These are phyloP conservation scores for Herpetomonas samuelpessoai DNA, from an alignment of 208 protist species.

Conservation along the genomic window DNA sequence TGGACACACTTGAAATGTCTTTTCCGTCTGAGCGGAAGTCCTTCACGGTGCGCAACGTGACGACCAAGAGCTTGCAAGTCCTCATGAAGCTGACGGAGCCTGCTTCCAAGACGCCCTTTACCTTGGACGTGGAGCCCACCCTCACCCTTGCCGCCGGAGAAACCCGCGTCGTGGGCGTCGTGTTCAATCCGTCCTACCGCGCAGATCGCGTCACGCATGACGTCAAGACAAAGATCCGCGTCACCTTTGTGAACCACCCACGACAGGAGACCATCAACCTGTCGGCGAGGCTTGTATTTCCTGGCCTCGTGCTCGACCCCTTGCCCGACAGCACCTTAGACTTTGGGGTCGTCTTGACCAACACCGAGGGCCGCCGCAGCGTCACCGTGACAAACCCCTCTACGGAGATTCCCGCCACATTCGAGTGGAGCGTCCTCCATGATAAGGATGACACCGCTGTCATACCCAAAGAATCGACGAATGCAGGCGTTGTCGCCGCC, in stretches of 20 bases:
- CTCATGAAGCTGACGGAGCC: constrained; percentile 40
- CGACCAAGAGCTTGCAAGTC: constrained; percentile 73
- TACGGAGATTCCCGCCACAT: constrained; percentile 58
- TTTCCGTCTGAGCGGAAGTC: constrained; percentile 46
- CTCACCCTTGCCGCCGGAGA: constrained; percentile 73
- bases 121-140: constrained; percentile 45
- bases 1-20: too few species aligned
- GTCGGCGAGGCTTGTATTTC: constrained; percentile 81
- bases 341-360: constrained; percentile 93
- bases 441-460: background rate
- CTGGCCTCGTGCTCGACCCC: constrained; percentile 79
- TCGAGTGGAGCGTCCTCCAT: constrained; percentile 68
- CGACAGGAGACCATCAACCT: constrained; percentile 84
- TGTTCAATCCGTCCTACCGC: constrained; percentile 83
- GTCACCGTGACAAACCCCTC: constrained; percentile 87
- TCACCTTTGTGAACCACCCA: constrained; percentile 91
- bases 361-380: constrained; percentile 76
- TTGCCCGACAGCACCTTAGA: constrained; percentile 40
- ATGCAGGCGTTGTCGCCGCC: background rate
- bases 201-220: constrained; percentile 74
- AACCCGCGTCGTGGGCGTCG: constrained; percentile 78
- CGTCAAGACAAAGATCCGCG: constrained; percentile 61
- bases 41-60: constrained; percentile 89
- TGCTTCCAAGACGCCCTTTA: constrained; percentile 53
- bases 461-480: background rate